Evolutionary conservation across 768 basidiomycete species (phyloP).

Genomic region (Auricularia auricula-judae): DNA sequence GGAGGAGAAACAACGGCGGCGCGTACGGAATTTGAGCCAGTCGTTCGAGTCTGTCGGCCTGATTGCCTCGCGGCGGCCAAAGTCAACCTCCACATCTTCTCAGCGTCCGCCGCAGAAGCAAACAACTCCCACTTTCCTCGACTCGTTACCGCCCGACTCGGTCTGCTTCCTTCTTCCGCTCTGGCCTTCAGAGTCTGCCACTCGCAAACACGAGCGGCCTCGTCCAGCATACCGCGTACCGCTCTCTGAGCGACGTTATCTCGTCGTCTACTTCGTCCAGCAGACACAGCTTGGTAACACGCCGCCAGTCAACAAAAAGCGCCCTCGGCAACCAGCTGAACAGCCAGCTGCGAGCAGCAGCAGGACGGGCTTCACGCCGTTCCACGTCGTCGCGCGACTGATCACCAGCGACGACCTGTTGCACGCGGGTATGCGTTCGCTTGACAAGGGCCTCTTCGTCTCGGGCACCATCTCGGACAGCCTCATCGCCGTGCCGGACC

Average conservation of each 20-base stretch:
- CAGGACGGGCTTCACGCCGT: conserved; percentile 45
- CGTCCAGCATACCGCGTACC: conserved; percentile 23
- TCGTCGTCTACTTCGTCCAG: conserved; percentile 71
- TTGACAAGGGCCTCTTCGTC: conserved; percentile 57
- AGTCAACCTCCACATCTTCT: conserved; percentile 13
- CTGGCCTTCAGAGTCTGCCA: conserved; percentile 64
- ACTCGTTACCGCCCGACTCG: conserved; percentile 52
- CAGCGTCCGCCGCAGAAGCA: conserved; percentile 19
- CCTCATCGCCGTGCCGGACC: conserved; percentile 17
- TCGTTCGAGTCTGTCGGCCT: conserved; percentile 77
- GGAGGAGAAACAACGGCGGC: conserved; percentile 1
- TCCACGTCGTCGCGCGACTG: conserved; percentile 65
- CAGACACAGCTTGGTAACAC: background rate
- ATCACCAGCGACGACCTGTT: conserved; percentile 63
- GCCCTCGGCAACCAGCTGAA: conserved; percentile 18
- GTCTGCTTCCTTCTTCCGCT: conserved; percentile 77
- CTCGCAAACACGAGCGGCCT: conserved; percentile 18
- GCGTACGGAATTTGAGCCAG: conserved; percentile 49
- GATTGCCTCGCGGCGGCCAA: conserved; percentile 40
- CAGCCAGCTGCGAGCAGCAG: conserved; percentile 17
- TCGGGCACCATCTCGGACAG: conserved; percentile 43
- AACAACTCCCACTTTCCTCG: conserved; percentile 33
- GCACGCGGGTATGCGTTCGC: conserved; percentile 61
- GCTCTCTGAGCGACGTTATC: conserved; percentile 48
- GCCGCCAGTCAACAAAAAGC: conserved; percentile 29